phyloP scores from a whole-genome alignment of 2,329 filamentous ascomycete genomes.

The Trichoderma pleuroti region DNA sequence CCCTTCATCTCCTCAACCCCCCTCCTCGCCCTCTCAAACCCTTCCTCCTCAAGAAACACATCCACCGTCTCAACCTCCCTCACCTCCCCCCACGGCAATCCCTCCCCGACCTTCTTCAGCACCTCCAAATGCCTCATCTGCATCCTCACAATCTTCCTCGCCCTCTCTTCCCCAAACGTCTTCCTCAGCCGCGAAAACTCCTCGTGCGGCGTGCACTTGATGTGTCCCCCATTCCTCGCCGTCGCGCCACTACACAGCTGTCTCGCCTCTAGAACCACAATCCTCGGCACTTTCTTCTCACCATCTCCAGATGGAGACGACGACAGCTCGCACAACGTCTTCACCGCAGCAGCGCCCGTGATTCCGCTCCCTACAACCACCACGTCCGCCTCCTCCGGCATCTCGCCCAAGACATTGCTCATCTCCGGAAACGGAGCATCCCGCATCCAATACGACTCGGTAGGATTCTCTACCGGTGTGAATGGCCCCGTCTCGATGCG shows the following conservation, averaged over 20 bases:
- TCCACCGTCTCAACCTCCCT: constrained; percentile 47
- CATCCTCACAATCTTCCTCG: constrained; percentile 42
- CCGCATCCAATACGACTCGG: constrained; percentile 45
- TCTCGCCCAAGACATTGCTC: constrained; percentile 30
- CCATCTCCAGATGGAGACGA: neutral
- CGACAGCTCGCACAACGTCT: constrained; percentile 23
- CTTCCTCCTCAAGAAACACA: constrained; percentile 38
- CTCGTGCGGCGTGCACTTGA: constrained; percentile 45
- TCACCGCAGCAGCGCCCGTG: constrained; percentile 38
- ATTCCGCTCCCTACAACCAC: constrained; percentile 56
- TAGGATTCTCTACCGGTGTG: constrained; percentile 40
- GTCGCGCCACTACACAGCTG: constrained; percentile 50
- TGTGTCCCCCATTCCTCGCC: constrained; percentile 51
- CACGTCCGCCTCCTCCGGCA: constrained; percentile 43
- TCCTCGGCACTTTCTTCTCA: neutral
- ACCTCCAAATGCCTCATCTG: constrained; percentile 41
- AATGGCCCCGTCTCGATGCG: constrained; percentile 36
- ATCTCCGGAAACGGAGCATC: constrained; percentile 43
- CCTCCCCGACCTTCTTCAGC: constrained; percentile 38
- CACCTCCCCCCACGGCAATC: constrained; percentile 38
- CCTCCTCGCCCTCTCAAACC: constrained; percentile 32
- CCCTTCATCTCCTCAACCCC: constrained; percentile 34
- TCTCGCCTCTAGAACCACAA: constrained; percentile 51
- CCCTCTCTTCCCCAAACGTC: constrained; percentile 34
- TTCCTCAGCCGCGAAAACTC: constrained; percentile 36